A percentile compares a stretch with the other conserved stretches of the same genome.
Conservation (phyloP, 2,329 filamentous ascomycete genomes). For the Diaporthe ilicicola region DNA sequence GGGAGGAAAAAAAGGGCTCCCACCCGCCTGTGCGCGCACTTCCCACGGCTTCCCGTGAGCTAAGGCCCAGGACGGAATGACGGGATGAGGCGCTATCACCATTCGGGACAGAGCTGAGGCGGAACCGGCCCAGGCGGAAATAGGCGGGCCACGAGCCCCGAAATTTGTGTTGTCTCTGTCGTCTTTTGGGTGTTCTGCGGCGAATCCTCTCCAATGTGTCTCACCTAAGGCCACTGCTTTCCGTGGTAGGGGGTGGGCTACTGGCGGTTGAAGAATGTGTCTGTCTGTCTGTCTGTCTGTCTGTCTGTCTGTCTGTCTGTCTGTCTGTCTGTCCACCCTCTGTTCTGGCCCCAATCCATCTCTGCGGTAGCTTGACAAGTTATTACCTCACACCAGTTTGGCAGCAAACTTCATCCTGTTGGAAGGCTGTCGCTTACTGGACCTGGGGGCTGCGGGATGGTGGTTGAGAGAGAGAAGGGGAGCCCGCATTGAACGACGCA, state of each 20-base stretch:
- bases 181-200: background rate
- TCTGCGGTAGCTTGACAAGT: background rate
- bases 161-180: too few relatives aligned
- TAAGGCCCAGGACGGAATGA: slow-evolving; percentile 10
- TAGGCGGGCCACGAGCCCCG: background rate
- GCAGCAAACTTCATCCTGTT: background rate
- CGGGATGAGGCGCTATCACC: slow-evolving; percentile 12
- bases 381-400: background rate
- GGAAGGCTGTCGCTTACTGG: slow-evolving; percentile 4
- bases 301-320: too few relatives aligned
- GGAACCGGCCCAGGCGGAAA: slow-evolving; percentile 5
- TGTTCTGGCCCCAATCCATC: background rate
- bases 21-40: background rate
- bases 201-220: background rate
- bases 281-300: too few relatives aligned
- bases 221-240: background rate
- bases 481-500: background rate
- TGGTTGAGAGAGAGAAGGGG: background rate
- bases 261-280: slow-evolving; percentile 8
- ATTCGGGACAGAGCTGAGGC: slow-evolving; percentile 8
- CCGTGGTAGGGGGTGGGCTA: background rate
- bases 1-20: background rate
- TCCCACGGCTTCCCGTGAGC: background rate
- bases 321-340: too few relatives aligned
- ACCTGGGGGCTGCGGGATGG: background rate